These are phyloP conservation scores for Pichia sp. DNA, from an alignment of 1,139 yeast genomes.

Conservation along the genomic window DNA sequence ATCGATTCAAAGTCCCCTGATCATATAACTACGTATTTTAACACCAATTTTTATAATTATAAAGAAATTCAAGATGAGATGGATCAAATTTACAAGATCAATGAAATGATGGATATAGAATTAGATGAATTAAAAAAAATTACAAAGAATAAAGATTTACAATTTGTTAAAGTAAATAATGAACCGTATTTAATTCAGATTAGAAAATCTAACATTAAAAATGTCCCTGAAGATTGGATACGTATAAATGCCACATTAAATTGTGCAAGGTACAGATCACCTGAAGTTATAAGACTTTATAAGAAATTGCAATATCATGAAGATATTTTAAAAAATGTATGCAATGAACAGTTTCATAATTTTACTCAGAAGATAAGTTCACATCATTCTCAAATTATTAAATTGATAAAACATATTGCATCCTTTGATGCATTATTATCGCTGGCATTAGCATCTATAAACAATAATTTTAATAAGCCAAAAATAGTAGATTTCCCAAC, in stretches of 20 bases:
- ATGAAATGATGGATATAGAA: conserved; percentile 44
- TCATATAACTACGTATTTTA: conserved; percentile 51
- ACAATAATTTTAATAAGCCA: conserved; percentile 51
- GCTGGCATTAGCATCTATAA: conserved; percentile 48
- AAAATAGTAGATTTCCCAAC: conserved; percentile 44
- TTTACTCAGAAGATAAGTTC: conserved; percentile 46
- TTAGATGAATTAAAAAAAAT: conserved; percentile 38
- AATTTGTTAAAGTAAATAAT: conserved; percentile 51
- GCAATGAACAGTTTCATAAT: conserved; percentile 50
- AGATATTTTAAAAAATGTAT: conserved; percentile 49
- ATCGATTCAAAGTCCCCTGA: conserved; percentile 40
- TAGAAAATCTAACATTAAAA: conserved; percentile 48
- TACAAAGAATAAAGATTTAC: conserved; percentile 53
- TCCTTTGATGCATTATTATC: conserved; percentile 72
- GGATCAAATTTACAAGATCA: conserved; percentile 37
- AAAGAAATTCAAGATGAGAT: conserved; percentile 35
- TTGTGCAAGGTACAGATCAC: conserved; percentile 69
- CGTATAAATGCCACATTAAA: conserved; percentile 67
- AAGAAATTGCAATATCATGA: conserved; percentile 54
- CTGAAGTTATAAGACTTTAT: conserved; percentile 45
- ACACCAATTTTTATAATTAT: conserved; percentile 37
- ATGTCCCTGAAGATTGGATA: conserved; percentile 68
- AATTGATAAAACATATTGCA: conserved; percentile 48
- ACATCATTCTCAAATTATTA: conserved; percentile 46
- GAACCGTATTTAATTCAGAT: conserved; percentile 74